Evolutionary conservation across 257 asterid species (phyloP).

Genomic region (Scutellaria barbata): DNA sequence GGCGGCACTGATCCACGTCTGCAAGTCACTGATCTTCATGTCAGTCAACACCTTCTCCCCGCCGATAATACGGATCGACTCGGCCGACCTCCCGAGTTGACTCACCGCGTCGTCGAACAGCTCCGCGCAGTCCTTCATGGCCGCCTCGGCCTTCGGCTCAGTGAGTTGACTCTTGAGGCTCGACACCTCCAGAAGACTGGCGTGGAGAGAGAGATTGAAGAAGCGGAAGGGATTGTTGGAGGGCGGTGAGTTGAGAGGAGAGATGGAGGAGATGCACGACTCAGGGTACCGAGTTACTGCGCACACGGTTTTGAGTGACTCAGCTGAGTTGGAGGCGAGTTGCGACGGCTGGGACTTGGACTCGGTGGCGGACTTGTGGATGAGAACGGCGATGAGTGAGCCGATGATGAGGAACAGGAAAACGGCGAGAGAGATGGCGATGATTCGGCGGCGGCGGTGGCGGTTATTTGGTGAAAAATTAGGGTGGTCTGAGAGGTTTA

Average conservation of each 20-base stretch:
- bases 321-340: conserved; percentile 49
- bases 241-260: conserved; percentile 57
- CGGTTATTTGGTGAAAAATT: conserved; percentile 22
- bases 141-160: conserved; percentile 50
- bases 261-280: conserved; percentile 69
- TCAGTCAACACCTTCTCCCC: conserved; percentile 62
- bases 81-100: conserved; percentile 62
- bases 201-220: conserved; percentile 78
- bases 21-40: conserved; percentile 63
- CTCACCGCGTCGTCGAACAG: conserved; percentile 73
- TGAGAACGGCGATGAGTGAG: conserved; percentile 41
- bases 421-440: conserved; percentile 42
- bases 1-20: conserved; percentile 91
- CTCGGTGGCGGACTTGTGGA: conserved; percentile 48
- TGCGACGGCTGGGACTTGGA: conserved; percentile 38
- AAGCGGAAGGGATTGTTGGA: conserved; percentile 58
- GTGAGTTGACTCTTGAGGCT: conserved; percentile 41
- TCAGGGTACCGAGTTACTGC: conserved; percentile 78
- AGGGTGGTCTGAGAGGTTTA: conserved; percentile 41
- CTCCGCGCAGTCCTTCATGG: conserved; percentile 65
- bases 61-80: conserved; percentile 46
- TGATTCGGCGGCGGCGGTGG: conserved; percentile 35
- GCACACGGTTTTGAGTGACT: conserved; percentile 67
- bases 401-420: conserved; percentile 43
- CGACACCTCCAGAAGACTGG: conserved; percentile 44